Percentiles rank a stretch among this genome's conserved stretches.
These are phyloP conservation scores for Fraxinus xanthoxyloides DNA, from an alignment of 305 asterid genomes.

Conservation along the genomic window DNA sequence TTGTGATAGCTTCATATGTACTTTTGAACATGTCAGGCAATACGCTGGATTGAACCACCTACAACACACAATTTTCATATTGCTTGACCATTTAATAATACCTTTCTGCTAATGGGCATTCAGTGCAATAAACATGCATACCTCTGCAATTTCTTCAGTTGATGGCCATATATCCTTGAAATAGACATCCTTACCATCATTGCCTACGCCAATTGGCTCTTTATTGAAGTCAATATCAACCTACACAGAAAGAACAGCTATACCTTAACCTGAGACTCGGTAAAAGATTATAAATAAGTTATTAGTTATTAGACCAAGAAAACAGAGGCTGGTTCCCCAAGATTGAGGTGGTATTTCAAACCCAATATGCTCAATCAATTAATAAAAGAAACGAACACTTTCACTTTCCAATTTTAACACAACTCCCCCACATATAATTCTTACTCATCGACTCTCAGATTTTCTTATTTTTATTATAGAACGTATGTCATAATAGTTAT, in stretches of 20 bases:
- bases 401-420: not conserved
- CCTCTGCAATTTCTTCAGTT: constrained; percentile 89
- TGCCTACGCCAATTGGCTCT: constrained; percentile 90
- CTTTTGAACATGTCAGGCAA: constrained; percentile 92
- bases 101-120: not conserved
- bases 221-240: constrained; percentile 33
- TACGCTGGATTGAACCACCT: constrained; percentile 90
- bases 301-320: not conserved
- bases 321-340: not conserved
- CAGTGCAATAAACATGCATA: constrained; percentile 24
- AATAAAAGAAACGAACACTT: not conserved
- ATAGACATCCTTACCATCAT: constrained; percentile 79
- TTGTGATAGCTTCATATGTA: constrained; percentile 79
- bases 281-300: no score
- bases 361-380: not conserved
- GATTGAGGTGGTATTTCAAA: not conserved
- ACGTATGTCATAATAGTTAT: no score
- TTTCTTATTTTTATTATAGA: not conserved
- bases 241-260: not conserved
- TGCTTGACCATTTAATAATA: not conserved
- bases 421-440: not conserved
- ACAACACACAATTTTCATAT: constrained; percentile 9
- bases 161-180: constrained; percentile 95
- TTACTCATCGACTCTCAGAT: not conserved
- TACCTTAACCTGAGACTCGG: not conserved